A percentile compares a stretch with the other conserved stretches of the same genome.
These are phyloP conservation scores for Fusarium buxicola DNA, from an alignment of 2,329 filamentous ascomycete genomes.

Conservation along the genomic window DNA sequence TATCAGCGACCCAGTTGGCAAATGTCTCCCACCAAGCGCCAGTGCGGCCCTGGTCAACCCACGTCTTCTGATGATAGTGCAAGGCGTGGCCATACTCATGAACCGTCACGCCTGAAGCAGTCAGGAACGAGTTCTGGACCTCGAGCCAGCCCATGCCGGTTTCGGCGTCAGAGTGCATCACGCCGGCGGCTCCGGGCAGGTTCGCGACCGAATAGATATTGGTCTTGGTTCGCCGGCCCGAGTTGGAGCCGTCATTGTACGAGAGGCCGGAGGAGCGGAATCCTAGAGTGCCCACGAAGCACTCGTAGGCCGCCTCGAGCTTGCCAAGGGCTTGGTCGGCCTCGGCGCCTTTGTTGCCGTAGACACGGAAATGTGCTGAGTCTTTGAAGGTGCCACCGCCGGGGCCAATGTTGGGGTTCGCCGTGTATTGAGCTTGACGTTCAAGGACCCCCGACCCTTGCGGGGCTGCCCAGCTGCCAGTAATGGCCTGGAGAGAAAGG, in stretches of 20 bases:
- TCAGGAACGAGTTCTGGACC: conserved; percentile 54
- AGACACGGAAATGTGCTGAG: conserved; percentile 54
- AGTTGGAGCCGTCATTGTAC: conserved; percentile 48
- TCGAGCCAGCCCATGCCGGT: conserved; percentile 57
- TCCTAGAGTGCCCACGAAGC: conserved; percentile 51
- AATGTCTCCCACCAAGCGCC: conserved; percentile 64
- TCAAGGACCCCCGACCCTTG: not conserved
- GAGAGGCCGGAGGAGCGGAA: conserved; percentile 54
- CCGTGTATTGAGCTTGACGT: conserved; percentile 32
- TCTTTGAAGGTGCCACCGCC: conserved; percentile 47
- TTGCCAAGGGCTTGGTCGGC: conserved; percentile 50
- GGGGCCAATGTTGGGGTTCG: conserved; percentile 47
- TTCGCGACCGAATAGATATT: conserved; percentile 58
- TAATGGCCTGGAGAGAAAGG: conserved; percentile 2
- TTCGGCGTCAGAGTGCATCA: conserved; percentile 53
- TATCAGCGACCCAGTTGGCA: conserved; percentile 62
- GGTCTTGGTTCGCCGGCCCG: conserved; percentile 58
- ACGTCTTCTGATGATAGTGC: conserved; percentile 56
- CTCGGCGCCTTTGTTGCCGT: conserved; percentile 39
- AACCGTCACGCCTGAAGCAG: conserved; percentile 54
- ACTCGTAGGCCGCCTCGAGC: conserved; percentile 59
- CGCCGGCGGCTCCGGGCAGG: conserved; percentile 54
- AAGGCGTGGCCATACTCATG: conserved; percentile 63
- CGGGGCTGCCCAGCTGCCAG: conserved; percentile 1
- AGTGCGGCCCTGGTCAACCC: conserved; percentile 58